Evolutionary conservation across 768 basidiomycete genomes (phyloP), one percentile per base, ranked within the genome.

Genomic region (Agrocybe chaxingu): DNA sequence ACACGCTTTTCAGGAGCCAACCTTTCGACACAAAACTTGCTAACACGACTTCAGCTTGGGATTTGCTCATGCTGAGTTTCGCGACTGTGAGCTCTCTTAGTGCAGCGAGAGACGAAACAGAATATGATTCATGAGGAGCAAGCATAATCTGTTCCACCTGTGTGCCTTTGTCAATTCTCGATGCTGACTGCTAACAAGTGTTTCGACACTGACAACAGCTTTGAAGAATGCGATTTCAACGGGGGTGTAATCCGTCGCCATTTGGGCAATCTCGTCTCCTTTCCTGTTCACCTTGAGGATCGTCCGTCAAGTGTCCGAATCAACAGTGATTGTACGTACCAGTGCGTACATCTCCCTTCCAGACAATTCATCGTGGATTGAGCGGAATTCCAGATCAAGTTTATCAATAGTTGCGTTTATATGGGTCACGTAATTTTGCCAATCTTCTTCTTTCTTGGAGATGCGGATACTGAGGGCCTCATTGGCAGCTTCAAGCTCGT

Each of bases 81-180:
- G 90, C 70, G 30, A 71, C 62, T 51, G 71, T 75, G 10, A 84
- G 79, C 66, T 90, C 86, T 41, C 89, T 82, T 37, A 92, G 70
- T 0, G 90, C 91, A 2, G 82, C 84, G 19, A 89, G 68, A 4
- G 89, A 90, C 0, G 88, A 86, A 8, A 92, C 76, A 12, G 85
- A 92, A 64, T 77, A 96, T 0, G 86, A 71, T 60, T 86, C 81
- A 37, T 76, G 75, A 5, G 89, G 82, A 6, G 92, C 89, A 12
- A 85, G 74, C 79, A 94, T 87, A 58, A 96, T 93, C 67, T 88
- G 86, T 60, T 93, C 89, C 36, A 95, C 77, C 92, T 95, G 57
- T 4, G 18, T 16, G n/a, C 31, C 48, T 32, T 3, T n/a, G 31
- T 29, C 36, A 50, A 42, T 18, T 12, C 29, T 16, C 35, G 45